Base-by-base conservation (phyloP, 768 basidiomycete genomes). In the Obba rivulosa region DNA sequence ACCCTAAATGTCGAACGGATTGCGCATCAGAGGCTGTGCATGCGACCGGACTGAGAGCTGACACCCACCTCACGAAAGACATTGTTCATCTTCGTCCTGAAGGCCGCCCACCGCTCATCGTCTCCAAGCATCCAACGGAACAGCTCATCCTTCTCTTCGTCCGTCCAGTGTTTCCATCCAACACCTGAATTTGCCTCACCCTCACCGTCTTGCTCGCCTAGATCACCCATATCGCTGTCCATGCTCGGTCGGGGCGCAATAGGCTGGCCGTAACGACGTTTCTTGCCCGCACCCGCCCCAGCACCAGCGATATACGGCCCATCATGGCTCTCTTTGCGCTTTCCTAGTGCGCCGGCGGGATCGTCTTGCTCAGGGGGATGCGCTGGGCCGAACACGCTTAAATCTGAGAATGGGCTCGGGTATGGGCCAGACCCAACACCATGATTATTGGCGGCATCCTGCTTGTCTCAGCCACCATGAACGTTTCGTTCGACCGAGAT, bases 161-260 rank as follows among this genome's bases (percentile, higher is more conserved):
- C 87, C 0, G 85, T 85, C 87, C 87, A 90, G 57, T 90, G 87
- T 56, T 88, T 88, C 1, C 87, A 83, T 21, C 87, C 87, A n/a
- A 62, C 58, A 31, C 28, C 28, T 31, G 28, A 31, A 31, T 13
- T 13, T 31, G 13, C 28, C 28, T 31, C 28, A 7, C 28, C 28
- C 28, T 31, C 28, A 7, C 7, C 28, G 18, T 46, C 48, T 10
- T 48, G 53, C 8, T 56, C 61, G 16, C 57, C 57, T 14, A 48
- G 50, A 18, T 50, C 53, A 1, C 53, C 56, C 2, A 56, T 52
- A 17, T 60, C 55, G 49, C 53, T 49, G 24, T 57, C 59, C 22
- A 48, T 49, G 46, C 49, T 50, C 38, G 38, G 38, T 8, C 38
- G 5, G 8, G 38, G 38, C 28, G 28, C 28, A 7, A 31, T 31